Conservation (phyloP, 331 rosid genomes). For the Telfairia occidentalis region DNA sequence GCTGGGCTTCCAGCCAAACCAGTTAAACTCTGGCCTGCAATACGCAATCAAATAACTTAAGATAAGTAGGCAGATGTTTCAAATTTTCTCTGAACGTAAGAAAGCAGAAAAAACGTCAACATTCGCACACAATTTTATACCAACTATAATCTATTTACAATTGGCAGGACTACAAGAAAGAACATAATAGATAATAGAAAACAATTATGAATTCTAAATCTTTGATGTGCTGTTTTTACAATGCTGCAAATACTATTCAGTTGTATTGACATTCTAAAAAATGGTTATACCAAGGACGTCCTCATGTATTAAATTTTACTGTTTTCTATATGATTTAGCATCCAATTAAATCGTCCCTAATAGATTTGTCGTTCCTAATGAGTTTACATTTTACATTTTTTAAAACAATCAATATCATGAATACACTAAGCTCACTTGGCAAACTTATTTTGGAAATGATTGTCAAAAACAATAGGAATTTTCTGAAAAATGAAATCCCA, state of each 20-base stretch:
- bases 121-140: not conserved
- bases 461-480: not conserved
- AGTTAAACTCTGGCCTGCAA: conserved; percentile 79
- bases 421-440: not conserved
- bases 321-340: not conserved
- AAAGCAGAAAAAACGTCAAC: not conserved
- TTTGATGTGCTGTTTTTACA: not conserved
- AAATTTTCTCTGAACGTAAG: not conserved
- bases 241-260: not conserved
- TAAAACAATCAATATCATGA: not conserved
- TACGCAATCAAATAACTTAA: conserved; percentile 12
- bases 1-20: conserved; percentile 99
- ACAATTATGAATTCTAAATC: not conserved
- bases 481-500: not conserved
- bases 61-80: not conserved
- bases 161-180: not conserved
- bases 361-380: not conserved
- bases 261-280: too few species aligned
- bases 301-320: too few species aligned
- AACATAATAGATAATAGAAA: not conserved
- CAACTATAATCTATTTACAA: not conserved
- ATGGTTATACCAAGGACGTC: too few species aligned
- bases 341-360: not conserved
- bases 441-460: not conserved
- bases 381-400: not conserved